Evolutionary conservation across 2,329 filamentous ascomycete genomes (phyloP).

Genomic region (Pseudopithomyces maydicus): DNA sequence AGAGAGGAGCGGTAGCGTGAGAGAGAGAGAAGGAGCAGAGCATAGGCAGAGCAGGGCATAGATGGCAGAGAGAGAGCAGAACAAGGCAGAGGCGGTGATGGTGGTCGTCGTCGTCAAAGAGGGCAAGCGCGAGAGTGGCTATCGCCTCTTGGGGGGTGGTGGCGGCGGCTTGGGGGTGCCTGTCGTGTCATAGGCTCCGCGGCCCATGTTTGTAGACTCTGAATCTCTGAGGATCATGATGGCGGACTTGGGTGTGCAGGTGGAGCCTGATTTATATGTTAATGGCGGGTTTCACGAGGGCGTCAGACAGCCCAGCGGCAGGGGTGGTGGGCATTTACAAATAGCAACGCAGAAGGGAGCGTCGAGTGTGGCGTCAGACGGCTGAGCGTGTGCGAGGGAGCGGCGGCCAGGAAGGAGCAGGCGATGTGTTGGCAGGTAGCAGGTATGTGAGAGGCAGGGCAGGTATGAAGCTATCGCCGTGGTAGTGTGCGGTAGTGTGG

Average conservation of each 20-base stretch:
- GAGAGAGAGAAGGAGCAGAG: background rate
- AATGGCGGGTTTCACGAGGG: constrained; percentile 24
- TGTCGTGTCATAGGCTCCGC: constrained; percentile 57
- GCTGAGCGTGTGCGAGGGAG: constrained; percentile 29
- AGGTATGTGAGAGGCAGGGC: constrained; percentile 8
- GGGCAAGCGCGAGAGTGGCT: constrained; percentile 16
- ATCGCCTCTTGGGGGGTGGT: constrained; percentile 47
- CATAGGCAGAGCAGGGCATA: background rate
- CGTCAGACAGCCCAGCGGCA: constrained; percentile 15
- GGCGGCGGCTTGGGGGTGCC: constrained; percentile 53
- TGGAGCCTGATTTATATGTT: constrained; percentile 39
- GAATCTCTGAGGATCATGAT: constrained; percentile 51
- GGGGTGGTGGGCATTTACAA: constrained; percentile 27
- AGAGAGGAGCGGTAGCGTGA: background rate
- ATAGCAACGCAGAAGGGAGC: constrained; percentile 14
- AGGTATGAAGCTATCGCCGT: constrained; percentile 12
- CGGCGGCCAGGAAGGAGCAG: constrained; percentile 3
- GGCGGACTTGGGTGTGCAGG: constrained; percentile 27
- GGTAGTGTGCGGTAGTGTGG: constrained; percentile 12
- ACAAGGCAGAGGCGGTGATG: background rate
- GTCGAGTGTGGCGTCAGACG: constrained; percentile 23
- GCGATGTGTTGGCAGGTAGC: constrained; percentile 19
- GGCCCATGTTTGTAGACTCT: constrained; percentile 53
- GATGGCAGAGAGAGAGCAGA: constrained; percentile 4
- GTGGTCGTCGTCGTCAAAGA: background rate